These are phyloP conservation scores for Cajanus cajan DNA, from an alignment of 306 rosid species.

Conservation along the genomic window DNA sequence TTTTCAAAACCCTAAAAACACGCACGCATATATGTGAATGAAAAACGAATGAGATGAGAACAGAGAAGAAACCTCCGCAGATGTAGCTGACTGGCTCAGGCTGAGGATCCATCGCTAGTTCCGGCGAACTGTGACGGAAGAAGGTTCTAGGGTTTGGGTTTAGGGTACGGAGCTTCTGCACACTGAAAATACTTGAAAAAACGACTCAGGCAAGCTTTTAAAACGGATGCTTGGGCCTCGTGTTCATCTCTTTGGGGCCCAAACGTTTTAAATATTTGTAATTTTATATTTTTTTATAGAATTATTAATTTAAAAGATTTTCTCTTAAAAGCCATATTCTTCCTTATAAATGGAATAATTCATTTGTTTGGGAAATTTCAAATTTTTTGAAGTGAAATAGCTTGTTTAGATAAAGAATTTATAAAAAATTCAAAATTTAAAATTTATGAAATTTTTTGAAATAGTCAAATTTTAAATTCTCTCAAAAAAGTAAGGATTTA, in stretches of 20 bases:
- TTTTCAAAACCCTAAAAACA: not conserved
- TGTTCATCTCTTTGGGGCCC: not conserved
- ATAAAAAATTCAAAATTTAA: too few relatives aligned
- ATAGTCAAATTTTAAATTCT: too few relatives aligned
- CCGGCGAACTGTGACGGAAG: not conserved
- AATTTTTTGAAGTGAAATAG: too few relatives aligned
- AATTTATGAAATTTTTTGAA: too few relatives aligned
- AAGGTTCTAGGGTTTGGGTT: not conserved
- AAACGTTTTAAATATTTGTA: too few relatives aligned
- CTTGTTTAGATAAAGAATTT: too few relatives aligned
- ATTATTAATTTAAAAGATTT: too few relatives aligned
- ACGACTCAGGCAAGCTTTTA: not conserved
- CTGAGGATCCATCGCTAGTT: slow-evolving; percentile 27
- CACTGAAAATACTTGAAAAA: not conserved
- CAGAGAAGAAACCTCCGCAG: slow-evolving; percentile 25
- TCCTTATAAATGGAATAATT: too few relatives aligned
- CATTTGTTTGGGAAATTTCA: too few relatives aligned
- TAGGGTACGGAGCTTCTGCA: not conserved
- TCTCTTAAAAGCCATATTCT: too few relatives aligned
- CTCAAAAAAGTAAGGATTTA: too few relatives aligned
- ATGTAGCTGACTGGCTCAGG: slow-evolving; percentile 33
- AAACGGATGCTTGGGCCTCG: not conserved
- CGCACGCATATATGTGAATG: not conserved
- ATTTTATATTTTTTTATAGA: too few relatives aligned
- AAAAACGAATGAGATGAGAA: not conserved